Evolutionary conservation across 345 rosid genomes (phyloP), one percentile per base, ranked within the genome.

Genomic region (Citrus reticulata): DNA sequence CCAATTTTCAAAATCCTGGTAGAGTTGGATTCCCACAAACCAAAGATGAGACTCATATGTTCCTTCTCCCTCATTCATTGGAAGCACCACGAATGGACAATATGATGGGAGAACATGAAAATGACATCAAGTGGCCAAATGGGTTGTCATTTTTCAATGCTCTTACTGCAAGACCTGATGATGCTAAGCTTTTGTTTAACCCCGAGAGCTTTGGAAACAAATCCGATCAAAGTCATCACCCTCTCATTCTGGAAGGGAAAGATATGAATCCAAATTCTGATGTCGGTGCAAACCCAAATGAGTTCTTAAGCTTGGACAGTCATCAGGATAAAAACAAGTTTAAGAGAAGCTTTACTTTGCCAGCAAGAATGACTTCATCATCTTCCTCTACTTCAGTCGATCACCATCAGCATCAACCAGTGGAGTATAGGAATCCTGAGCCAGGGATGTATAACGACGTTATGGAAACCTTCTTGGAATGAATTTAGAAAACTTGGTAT

Each of bases 51-150:
- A 81, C 95, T 39, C 91, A 90, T 86, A 93, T 86, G 95, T 91
- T 91, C 87, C 84, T 88, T 49, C 88, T 84, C 62, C 93, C 93
- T 32, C 91, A 88, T 78, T 68, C 90, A 5, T 81, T 90, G 0
- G 90, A 88, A 81, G 19, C 78, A 37, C 27, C 83, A 55, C 82
- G 77, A 66, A 84, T 87, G 85, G 91, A 90, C 4, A 89, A 82
- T 7, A 83, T 87, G 87, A 89, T 89, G 85, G 91, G 86, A 46
- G 95, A 93, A 39, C 94, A 89, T 1, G 93, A 94, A 79, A 88
- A 80, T 1, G 98, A 96, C 80, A 91, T 92, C 85, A 92, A 96
- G 84, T 93, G 99, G 99, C 98, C 98, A 0, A 87, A 88, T 37
- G 98, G 98, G 68, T 74, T 92, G 80, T 90, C 97, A 39, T 73